Evolutionary conservation across 2,329 filamentous ascomycete species (phyloP).

Genomic region (Drechmeria coniospora): DNA sequence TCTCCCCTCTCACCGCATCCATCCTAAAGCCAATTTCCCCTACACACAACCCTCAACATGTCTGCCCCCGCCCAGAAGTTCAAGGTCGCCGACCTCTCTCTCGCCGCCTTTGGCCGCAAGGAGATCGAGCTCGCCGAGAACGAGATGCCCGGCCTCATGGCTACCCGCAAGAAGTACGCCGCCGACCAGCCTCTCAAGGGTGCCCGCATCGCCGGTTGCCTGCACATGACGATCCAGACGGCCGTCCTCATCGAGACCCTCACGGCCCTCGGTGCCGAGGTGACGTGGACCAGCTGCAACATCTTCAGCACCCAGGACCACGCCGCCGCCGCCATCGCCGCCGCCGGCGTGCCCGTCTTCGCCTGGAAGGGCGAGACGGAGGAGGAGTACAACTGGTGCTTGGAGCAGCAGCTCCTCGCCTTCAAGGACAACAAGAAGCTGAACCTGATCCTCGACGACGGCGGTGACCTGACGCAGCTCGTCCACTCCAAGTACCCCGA

Average conservation of each 20-base stretch:
- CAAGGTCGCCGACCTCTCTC: slow-evolving; percentile 97
- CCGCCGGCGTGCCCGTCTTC: slow-evolving; percentile 74
- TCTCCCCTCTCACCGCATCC: slow-evolving; percentile 6
- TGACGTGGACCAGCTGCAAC: slow-evolving; percentile 99
- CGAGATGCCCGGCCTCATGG: slow-evolving; percentile 96
- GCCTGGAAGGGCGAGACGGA: slow-evolving; percentile 84
- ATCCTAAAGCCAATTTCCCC: slow-evolving; percentile 6
- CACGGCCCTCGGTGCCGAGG: slow-evolving; percentile 84
- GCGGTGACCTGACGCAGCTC: slow-evolving; percentile 89
- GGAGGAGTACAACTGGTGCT: slow-evolving; percentile 99
- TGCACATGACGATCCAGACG: slow-evolving; percentile 99
- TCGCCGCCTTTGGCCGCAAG: slow-evolving; percentile 96
- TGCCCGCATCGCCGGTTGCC: slow-evolving; percentile 90
- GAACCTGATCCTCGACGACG: slow-evolving; percentile 98
- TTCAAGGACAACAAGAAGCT: slow-evolving; percentile 96
- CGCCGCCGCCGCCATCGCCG: slow-evolving; percentile 93
- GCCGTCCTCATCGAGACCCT: slow-evolving; percentile 98
- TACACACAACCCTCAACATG: slow-evolving; percentile 27
- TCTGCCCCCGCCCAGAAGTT: slow-evolving; percentile 78
- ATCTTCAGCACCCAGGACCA: slow-evolving; percentile 99
- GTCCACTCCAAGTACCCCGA: slow-evolving; percentile 98
- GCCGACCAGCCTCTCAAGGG: slow-evolving; percentile 84
- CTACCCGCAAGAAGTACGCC: slow-evolving; percentile 83
- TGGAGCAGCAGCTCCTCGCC: slow-evolving; percentile 91
- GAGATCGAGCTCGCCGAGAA: slow-evolving; percentile 97